Evolutionary conservation across 139 green algal species (phyloP).

Genomic region (Tetradesmus lagerheimii): DNA sequence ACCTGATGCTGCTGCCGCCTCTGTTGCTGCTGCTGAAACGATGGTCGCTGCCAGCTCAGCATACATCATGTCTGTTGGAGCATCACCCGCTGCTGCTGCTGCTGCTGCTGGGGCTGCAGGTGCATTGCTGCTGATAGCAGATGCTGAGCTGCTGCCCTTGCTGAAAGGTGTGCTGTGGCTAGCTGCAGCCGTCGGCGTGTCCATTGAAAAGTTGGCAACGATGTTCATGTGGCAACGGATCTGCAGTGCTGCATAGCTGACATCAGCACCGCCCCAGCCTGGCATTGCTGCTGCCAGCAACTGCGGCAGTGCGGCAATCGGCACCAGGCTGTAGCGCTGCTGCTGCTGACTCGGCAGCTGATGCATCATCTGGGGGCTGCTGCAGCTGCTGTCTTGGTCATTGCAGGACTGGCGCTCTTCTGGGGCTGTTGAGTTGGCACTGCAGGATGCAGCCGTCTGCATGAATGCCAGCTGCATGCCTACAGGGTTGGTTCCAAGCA

Average conservation of each 20-base stretch:
- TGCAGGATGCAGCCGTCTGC: neutral
- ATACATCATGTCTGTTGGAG: constrained; percentile 27
- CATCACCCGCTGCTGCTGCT: neutral
- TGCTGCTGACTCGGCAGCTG: constrained; percentile 6
- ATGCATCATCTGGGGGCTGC: neutral
- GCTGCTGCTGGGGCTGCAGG: neutral
- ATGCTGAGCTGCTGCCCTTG: neutral
- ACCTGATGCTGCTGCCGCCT: neutral
- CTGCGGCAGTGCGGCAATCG: constrained; percentile 5
- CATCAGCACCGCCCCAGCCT: constrained; percentile 24
- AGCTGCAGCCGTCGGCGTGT: constrained; percentile 11
- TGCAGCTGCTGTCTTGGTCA: neutral
- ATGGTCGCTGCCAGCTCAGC: constrained; percentile 33
- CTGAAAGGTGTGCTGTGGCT: neutral
- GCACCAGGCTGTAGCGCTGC: constrained; percentile 29
- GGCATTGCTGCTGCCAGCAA: constrained; percentile 25
- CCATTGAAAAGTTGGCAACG: neutral
- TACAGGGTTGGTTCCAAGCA: neutral
- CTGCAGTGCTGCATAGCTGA: constrained; percentile 33
- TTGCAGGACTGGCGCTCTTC: constrained; percentile 2
- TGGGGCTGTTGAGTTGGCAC: neutral
- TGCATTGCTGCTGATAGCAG: neutral
- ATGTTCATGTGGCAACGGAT: constrained; percentile 34
- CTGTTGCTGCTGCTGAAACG: constrained; percentile 18
- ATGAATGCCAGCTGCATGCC: constrained; percentile 5